Base-by-base conservation (phyloP, 176 grass and related monocot species). In the Cenchrus americanus region DNA sequence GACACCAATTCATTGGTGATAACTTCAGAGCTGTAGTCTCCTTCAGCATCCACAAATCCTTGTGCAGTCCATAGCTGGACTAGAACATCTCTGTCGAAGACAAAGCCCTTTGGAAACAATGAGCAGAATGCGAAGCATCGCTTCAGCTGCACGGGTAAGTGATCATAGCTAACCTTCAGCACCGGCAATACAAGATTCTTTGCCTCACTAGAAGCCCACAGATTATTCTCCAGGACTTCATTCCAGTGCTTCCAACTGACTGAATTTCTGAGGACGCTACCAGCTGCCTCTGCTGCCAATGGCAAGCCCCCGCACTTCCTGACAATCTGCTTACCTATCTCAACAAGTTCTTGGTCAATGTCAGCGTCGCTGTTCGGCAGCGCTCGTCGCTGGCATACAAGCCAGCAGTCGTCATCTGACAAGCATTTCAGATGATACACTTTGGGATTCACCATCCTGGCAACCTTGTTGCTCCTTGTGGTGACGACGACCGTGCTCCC, bases 11-110 rank as follows among this genome's bases (percentile, higher is more conserved):
- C 73, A 75, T 87, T 51, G 73, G 80, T 85, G 1, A 81, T 53
- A 22, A 68, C 69, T 84, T 81, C 80, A 60, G 60, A 76, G 54
- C 19, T 40, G 23, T 44, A 75, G 15, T 49, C 71, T 24, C 60
- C 75, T 57, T 83, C 61, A 48, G 37, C n/a, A 65, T 80, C 44
- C 27, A 80, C 59, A 76, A 88, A 89, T 14, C 86, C 90, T 68
- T 86, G 86, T 1, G 86, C 86, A 51, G 80, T 86, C 86, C 90
- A 92, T 21, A 92, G 47, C 47, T 82, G 79, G 51, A 92, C 68
- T 55, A 91, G 80, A 5, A 61, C 44, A 69, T 83, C 76, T 80
- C 72, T 92, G 49, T 87, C 44, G 62, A 92, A 92, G 26, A 61
- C 54, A 23, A 89, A 80, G 26, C 82, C 76, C 57, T 84, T 92